A percentile compares a stretch with the other conserved stretches of the same genome.
phyloP scores from a whole-genome alignment of 768 basidiomycete genomes.

The Kwoniella heveanensis region DNA sequence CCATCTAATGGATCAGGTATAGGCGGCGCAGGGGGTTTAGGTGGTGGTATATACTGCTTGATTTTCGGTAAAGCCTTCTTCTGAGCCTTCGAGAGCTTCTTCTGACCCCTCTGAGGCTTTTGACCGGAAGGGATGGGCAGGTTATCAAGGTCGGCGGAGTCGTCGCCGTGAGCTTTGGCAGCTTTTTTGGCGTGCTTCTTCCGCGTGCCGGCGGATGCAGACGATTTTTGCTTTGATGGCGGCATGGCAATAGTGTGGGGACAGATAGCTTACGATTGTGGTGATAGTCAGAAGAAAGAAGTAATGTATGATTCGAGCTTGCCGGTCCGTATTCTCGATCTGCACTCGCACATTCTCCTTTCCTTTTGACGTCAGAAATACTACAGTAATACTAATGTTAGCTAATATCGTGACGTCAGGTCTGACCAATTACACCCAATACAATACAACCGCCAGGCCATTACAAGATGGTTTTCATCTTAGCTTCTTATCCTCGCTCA shows the following conservation, averaged over 20 bases:
- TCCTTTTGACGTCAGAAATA: background rate
- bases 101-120: slow-evolving; percentile 59
- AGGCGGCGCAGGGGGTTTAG: slow-evolving; percentile 60
- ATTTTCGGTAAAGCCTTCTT: slow-evolving; percentile 66
- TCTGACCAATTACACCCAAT: background rate
- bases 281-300: background rate
- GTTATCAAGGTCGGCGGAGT: slow-evolving; percentile 21
- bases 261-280: background rate
- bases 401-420: slow-evolving; percentile 8
- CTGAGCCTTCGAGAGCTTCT: slow-evolving; percentile 63
- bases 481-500: background rate
- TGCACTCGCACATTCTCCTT: background rate
- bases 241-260: slow-evolving; percentile 7
- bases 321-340: background rate
- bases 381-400: too few species aligned
- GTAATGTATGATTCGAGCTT: background rate
- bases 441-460: too few species aligned
- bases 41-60: slow-evolving; percentile 84
- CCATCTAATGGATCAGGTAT: slow-evolving; percentile 82
- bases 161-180: slow-evolving; percentile 50
- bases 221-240: slow-evolving; percentile 64
- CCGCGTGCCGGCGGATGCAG: slow-evolving; percentile 79
- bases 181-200: slow-evolving; percentile 90
- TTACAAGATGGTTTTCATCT: too few species aligned
- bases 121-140: slow-evolving; percentile 34